phyloP scores from a whole-genome alignment of 768 basidiomycete genomes.

The Lentinus brumalis region DNA sequence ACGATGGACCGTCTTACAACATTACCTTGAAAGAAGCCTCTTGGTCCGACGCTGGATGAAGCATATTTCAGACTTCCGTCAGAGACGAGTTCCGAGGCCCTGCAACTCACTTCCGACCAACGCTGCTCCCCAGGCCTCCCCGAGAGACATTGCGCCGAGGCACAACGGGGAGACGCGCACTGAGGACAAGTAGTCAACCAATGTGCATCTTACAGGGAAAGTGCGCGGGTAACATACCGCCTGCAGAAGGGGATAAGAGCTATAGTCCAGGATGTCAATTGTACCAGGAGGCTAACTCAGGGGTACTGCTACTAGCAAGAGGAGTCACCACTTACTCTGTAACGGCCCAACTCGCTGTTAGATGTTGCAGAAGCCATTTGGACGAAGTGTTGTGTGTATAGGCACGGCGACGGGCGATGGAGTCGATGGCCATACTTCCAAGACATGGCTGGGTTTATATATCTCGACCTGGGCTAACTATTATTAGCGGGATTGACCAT shows the following conservation, averaged over 20 bases:
- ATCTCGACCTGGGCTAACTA: too few species aligned
- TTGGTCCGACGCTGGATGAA: background rate
- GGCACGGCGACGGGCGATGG: too few species aligned
- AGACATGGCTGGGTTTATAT: too few species aligned
- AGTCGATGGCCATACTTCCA: too few species aligned
- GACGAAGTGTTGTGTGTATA: too few species aligned
- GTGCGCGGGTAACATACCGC: background rate
- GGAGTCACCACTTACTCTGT: constrained; percentile 1
- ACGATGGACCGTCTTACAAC: too few species aligned
- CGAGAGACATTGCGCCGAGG: constrained; percentile 4
- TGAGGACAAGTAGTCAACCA: background rate
- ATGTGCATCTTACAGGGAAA: background rate
- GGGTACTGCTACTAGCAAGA: background rate
- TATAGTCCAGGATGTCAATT: background rate
- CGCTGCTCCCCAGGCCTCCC: background rate
- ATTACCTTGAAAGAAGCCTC: constrained; percentile 2
- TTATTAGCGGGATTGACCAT: too few species aligned
- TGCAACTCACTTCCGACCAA: background rate
- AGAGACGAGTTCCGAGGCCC: background rate
- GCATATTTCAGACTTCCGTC: background rate
- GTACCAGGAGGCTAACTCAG: too few species aligned
- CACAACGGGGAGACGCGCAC: constrained; percentile 12
- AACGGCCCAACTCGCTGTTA: constrained; percentile 2
- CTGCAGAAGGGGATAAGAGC: constrained; percentile 6
- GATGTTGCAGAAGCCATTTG: background rate